phyloP scores from a whole-genome alignment of 495 filamentous ascomycete species.

The Delitschia confertaspora region DNA sequence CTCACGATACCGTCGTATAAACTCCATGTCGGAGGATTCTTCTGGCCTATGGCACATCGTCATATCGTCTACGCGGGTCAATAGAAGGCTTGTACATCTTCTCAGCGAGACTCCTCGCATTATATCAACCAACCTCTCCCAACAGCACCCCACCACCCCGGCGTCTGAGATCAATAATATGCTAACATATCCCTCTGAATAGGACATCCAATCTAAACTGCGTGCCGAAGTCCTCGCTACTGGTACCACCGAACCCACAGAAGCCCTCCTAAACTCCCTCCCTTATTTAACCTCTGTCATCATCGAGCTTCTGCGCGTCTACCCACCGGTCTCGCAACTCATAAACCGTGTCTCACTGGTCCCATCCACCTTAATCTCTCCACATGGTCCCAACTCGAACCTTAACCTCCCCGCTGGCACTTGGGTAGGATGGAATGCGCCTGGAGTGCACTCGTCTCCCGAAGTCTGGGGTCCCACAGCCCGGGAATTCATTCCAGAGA shows the following conservation, averaged over 20 bases:
- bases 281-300: slow-evolving; percentile 36
- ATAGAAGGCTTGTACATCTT: too few relatives aligned
- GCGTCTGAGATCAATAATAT: too few relatives aligned
- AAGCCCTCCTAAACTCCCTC: too few relatives aligned
- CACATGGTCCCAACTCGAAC: too few relatives aligned
- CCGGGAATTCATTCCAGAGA: slow-evolving; percentile 31
- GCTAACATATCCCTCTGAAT: too few relatives aligned
- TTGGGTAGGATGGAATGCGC: slow-evolving; percentile 37
- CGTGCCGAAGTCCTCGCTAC: slow-evolving; percentile 28
- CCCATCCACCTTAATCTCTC: slow-evolving; percentile 22
- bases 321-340: slow-evolving; percentile 36
- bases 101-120: too few relatives aligned
- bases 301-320: slow-evolving; percentile 37
- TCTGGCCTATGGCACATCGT: too few relatives aligned
- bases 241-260: slow-evolving; percentile 7
- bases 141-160: too few relatives aligned
- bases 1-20: too few relatives aligned
- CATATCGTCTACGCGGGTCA: too few relatives aligned
- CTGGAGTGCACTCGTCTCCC: slow-evolving; percentile 32
- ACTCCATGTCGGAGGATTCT: too few relatives aligned
- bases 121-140: too few relatives aligned
- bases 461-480: slow-evolving; percentile 32
- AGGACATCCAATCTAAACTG: slow-evolving; percentile 31
- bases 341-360: slow-evolving; percentile 30
- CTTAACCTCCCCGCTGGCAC: slow-evolving; percentile 33